Conservation (phyloP, 1,139 yeast species). For the Candida smagusa region DNA sequence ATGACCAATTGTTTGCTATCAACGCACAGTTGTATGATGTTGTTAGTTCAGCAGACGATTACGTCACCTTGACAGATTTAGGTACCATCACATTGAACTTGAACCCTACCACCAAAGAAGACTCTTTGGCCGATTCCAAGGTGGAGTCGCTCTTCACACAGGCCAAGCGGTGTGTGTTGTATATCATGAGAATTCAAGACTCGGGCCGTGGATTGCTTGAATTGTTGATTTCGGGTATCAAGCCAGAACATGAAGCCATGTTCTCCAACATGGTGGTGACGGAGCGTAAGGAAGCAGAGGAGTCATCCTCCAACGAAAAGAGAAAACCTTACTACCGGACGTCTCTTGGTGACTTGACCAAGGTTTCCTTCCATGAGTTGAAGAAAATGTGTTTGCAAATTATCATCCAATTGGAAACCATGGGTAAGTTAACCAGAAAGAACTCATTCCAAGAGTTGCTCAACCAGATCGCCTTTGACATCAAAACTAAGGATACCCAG, state of each 20-base stretch:
- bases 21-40: constrained; percentile 33
- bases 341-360: constrained; percentile 52
- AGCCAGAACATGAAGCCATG: constrained; percentile 60
- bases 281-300: constrained; percentile 38
- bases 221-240: constrained; percentile 67
- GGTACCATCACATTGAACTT: constrained; percentile 39
- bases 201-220: constrained; percentile 66
- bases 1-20: constrained; percentile 56
- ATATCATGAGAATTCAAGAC: constrained; percentile 78
- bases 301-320: constrained; percentile 19
- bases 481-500: constrained; percentile 72
- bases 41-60: constrained; percentile 37
- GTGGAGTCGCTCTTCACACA: constrained; percentile 63
- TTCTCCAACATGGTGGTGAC: constrained; percentile 54
- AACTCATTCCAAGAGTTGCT: constrained; percentile 77
- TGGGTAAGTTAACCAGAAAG: constrained; percentile 62
- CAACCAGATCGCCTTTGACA: constrained; percentile 82
- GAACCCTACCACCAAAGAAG: constrained; percentile 51
- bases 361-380: constrained; percentile 66
- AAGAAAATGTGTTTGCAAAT: constrained; percentile 76
- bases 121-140: constrained; percentile 42
- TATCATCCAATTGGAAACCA: constrained; percentile 68
- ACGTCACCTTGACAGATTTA: constrained; percentile 39
- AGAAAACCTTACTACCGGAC: constrained; percentile 38
- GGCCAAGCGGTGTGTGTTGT: constrained; percentile 76